Base-by-base conservation (phyloP, 192 early-diverging fungal genomes). In the Umbelopsis sp. region DNA sequence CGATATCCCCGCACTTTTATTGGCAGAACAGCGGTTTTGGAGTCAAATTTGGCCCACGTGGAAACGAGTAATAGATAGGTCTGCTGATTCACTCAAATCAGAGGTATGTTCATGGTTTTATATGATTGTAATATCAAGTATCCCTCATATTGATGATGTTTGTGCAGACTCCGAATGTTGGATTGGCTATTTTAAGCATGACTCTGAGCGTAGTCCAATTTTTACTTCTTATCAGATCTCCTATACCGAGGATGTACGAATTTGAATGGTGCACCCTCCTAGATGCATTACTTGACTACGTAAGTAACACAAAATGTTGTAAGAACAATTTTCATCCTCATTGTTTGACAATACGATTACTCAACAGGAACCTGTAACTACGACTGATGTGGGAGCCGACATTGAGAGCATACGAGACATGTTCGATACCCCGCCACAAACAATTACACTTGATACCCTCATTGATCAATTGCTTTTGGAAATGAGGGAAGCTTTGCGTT, bases 231-330 rank as follows among this genome's bases (percentile, higher is more conserved):
- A 47, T 53, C 49, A 74, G 78, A 22, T 77, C 74, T 65, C 74
- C 74, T 50, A 73, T 74, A 37, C 58, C 74, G 1, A 53, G 76
- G 67, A 50, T 77, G 12, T 71, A 79, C 58, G 71, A 78, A 2
- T 74, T 74, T 44, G 81, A 82, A 53, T 82, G 81, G 81, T 74
- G 67, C 20, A 67, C 48, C 11, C 51, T 82, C 35, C 67, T 82
- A 49, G 81, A 79, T 67, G 49, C 52, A 48, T 61, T 82, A 7
- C 16, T 66, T 33, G 18, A 5, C 47, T 35, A 66, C n/a, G 81
- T 81, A 81, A 80, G 25, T 68, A 27, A 49, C 3, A 49, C 15
- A 23, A 35, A 27, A 9, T 1, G 15, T 64, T 58, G 13, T 68
- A 13, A 20, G 11, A 68, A 11, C 30, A 8, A 53, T 23, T 66